Conservation (phyloP, 2,329 filamentous ascomycete species). For the Colletotrichum sp. region DNA sequence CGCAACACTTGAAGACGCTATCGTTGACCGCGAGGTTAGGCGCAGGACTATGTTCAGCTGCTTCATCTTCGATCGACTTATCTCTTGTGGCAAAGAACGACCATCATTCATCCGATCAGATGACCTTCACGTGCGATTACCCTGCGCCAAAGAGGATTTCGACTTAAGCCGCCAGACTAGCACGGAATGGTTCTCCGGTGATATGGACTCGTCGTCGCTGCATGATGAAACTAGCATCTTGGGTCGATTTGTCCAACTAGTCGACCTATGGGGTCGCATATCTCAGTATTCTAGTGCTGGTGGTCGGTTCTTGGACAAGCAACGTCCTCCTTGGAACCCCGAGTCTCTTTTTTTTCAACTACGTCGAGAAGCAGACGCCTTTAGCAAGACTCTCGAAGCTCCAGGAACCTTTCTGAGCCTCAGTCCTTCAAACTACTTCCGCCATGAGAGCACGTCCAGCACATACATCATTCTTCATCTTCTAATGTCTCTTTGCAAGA, state of each 20-base stretch:
- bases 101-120: conserved; percentile 62
- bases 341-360: conserved; percentile 60
- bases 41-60: conserved; percentile 77
- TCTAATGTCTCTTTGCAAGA: conserved; percentile 67
- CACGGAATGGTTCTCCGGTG: conserved; percentile 40
- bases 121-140: conserved; percentile 68
- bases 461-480: conserved; percentile 72
- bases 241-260: conserved; percentile 60
- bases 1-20: conserved; percentile 22
- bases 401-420: conserved; percentile 44
- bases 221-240: conserved; percentile 50
- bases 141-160: conserved; percentile 70
- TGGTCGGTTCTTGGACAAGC: conserved; percentile 53
- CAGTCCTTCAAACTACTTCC: conserved; percentile 65
- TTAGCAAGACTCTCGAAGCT: conserved; percentile 44
- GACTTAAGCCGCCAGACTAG: conserved; percentile 62
- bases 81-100: conserved; percentile 70
- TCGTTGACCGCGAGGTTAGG: conserved; percentile 58
- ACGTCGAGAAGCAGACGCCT: conserved; percentile 52
- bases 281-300: conserved; percentile 58
- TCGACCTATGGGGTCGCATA: conserved; percentile 63
- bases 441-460: conserved; percentile 68
- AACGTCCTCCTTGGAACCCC: conserved; percentile 65
- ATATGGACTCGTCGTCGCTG: conserved; percentile 37
- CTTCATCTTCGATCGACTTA: conserved; percentile 72